A percentile compares a stretch with the other conserved stretches of the same genome.
These are phyloP conservation scores for Salix dunnii DNA, from an alignment of 345 rosid species.

Conservation along the genomic window DNA sequence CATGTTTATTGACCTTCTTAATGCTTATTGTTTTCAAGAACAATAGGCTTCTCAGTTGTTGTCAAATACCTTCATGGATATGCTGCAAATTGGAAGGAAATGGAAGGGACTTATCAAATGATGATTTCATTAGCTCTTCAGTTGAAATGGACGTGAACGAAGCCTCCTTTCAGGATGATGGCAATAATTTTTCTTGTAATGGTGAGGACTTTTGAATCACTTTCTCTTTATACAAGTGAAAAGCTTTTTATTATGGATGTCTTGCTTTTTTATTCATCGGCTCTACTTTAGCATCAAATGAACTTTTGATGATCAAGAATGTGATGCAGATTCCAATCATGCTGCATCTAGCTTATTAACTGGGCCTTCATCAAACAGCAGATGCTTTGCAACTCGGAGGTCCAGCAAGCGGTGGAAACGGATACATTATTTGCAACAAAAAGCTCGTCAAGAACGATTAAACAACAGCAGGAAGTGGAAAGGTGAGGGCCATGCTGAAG, in stretches of 20 bases:
- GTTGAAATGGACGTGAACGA: slow-evolving; percentile 94
- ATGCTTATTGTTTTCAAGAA: slow-evolving; percentile 36
- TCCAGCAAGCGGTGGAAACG: slow-evolving; percentile 92
- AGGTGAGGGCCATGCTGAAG: slow-evolving; percentile 57
- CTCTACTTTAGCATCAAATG: not conserved
- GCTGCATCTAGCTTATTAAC: slow-evolving; percentile 36
- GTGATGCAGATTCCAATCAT: slow-evolving; percentile 50
- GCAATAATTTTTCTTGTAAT: slow-evolving; percentile 33
- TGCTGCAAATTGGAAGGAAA: slow-evolving; percentile 76
- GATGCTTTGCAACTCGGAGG: slow-evolving; percentile 54
- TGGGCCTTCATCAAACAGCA: slow-evolving; percentile 50
- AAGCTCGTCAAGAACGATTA: slow-evolving; percentile 86
- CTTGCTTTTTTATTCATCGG: not conserved
- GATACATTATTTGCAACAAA: slow-evolving; percentile 67
- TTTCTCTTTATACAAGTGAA: not conserved
- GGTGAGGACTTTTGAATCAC: slow-evolving; percentile 36
- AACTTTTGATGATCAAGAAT: slow-evolving; percentile 14
- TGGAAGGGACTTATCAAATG: slow-evolving; percentile 43
- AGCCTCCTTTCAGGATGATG: slow-evolving; percentile 30
- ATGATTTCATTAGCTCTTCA: slow-evolving; percentile 48
- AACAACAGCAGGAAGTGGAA: slow-evolving; percentile 93
- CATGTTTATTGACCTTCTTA: slow-evolving; percentile 10
- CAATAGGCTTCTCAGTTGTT: slow-evolving; percentile 67
- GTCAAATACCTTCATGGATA: slow-evolving; percentile 84
- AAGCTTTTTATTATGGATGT: not conserved